phyloP scores from a whole-genome alignment of 164 flowering plant genomes.

The Protea cynaroides region DNA sequence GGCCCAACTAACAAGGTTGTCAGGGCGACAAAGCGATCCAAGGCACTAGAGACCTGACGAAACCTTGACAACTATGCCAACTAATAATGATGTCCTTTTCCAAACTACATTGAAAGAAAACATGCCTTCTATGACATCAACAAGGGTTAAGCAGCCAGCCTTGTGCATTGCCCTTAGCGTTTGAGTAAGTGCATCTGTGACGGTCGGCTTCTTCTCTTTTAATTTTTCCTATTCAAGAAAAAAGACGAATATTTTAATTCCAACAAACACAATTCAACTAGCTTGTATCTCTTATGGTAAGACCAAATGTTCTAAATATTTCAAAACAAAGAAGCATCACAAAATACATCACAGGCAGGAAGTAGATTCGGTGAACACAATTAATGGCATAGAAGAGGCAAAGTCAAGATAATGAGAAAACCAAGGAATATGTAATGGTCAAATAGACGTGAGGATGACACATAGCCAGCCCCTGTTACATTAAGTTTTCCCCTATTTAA shows the following conservation, averaged over 20 bases:
- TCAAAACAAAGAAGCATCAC: neutral
- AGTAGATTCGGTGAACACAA: no score
- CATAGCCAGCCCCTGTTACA: no score
- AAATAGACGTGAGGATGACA: no score
- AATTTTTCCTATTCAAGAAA: conserved; percentile 75
- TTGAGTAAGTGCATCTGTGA: conserved; percentile 70
- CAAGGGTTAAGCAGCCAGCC: conserved; percentile 85
- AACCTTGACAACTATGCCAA: no score
- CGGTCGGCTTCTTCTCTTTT: conserved; percentile 92
- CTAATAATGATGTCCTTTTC: neutral
- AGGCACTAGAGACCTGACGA: no score
- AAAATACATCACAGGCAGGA: no score
- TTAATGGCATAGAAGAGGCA: no score
- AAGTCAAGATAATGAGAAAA: no score
- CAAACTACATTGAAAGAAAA: neutral
- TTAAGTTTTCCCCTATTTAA: no score
- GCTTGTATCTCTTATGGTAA: neutral
- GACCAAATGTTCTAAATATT: neutral
- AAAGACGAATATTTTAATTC: neutral
- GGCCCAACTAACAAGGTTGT: no score
- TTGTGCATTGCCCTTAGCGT: conserved; percentile 87
- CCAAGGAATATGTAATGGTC: no score
- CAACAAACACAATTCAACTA: conserved; percentile 4
- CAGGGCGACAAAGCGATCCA: no score
- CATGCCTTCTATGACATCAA: conserved; percentile 81